A percentile compares a stretch with the other conserved stretches of the same genome.
Conservation (phyloP, 345 rosid species). For the Ceriops decandra region DNA sequence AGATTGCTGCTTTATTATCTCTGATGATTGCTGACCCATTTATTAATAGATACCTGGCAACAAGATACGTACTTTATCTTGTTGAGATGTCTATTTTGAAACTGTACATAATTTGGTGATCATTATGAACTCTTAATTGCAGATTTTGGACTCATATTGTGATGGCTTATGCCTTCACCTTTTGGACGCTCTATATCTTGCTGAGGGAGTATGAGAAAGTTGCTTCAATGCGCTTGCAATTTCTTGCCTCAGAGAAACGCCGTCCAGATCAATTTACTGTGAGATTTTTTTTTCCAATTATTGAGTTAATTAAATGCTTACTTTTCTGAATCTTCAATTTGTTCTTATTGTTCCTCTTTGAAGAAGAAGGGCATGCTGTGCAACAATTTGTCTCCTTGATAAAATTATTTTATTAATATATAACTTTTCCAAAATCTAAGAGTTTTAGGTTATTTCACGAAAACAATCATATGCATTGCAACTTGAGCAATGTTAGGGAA, state of each 20-base stretch:
- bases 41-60: not conserved
- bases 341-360: not conserved
- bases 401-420: no score
- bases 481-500: no score
- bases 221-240: conserved; percentile 77
- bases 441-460: no score
- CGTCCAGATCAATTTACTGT: conserved; percentile 92
- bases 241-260: conserved; percentile 75
- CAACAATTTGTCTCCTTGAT: no score
- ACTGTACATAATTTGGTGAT: not conserved
- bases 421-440: no score
- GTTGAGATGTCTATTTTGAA: not conserved
- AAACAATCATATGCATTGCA: no score
- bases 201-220: conserved; percentile 76
- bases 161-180: conserved; percentile 80
- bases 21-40: not conserved
- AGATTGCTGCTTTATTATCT: not conserved
- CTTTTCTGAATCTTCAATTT: not conserved
- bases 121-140: conserved; percentile 14
- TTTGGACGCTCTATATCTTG: conserved; percentile 84
- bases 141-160: conserved; percentile 81
- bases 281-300: conserved; percentile 24
- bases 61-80: no score
- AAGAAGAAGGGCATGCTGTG: no score
- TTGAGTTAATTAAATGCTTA: conserved; percentile 2